A percentile compares a stretch with the other conserved stretches of the same genome.
phyloP scores from a whole-genome alignment of 306 rosid species.

The Arachis stenosperma region DNA sequence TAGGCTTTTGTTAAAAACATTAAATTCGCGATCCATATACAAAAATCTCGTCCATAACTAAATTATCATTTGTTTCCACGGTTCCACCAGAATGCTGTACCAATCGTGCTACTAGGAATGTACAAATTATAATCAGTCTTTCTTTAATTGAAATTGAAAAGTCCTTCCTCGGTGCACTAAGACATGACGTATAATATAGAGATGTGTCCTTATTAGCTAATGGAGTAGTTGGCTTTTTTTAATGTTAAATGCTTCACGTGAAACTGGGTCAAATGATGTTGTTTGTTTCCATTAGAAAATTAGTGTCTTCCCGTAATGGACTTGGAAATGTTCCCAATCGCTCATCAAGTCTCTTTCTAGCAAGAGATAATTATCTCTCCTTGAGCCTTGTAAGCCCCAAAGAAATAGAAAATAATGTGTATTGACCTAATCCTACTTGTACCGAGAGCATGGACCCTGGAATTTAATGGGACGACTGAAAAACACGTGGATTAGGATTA shows the following conservation, averaged over 20 bases:
- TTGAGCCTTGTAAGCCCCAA: neutral
- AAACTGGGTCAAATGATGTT: slow-evolving; percentile 10
- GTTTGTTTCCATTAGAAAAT: neutral
- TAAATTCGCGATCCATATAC: no score
- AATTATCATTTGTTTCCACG: no score
- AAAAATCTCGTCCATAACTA: no score
- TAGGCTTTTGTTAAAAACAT: no score
- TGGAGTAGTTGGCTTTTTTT: neutral
- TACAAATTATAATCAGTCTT: neutral
- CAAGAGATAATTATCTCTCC: neutral
- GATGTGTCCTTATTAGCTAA: slow-evolving; percentile 10
- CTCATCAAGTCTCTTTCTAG: neutral
- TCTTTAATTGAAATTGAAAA: neutral
- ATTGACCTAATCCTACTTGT: neutral
- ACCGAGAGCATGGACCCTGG: neutral
- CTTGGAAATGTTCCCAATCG: neutral
- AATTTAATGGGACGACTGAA: neutral
- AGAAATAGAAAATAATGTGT: neutral
- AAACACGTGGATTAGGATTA: neutral
- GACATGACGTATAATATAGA: neutral
- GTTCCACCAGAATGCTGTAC: no score
- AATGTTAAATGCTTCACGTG: neutral
- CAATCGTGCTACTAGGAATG: no score
- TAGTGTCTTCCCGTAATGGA: slow-evolving; percentile 10
- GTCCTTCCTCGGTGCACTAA: neutral